Base-by-base conservation (phyloP, 805 yeast species). In the Wickerhamomyces chaumierensis region DNA sequence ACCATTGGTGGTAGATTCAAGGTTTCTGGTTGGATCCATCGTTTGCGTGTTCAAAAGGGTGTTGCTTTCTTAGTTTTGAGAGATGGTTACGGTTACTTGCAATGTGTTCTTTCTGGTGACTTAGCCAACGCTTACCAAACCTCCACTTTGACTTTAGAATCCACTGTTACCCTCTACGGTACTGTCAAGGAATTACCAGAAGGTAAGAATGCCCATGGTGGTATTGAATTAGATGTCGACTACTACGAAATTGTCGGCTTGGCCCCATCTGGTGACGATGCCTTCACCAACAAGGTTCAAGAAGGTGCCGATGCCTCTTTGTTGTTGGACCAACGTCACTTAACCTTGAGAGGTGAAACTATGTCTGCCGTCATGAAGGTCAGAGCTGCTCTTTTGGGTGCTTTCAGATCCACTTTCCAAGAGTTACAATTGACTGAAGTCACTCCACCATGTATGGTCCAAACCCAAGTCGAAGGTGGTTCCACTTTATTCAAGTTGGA, bases 361-460 rank as follows among this genome's bases (percentile, higher is more conserved):
- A 66, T 92, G 48, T 75, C 92, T 42, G 80, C 92, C 15, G 94
- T 92, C 28, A 81, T 92, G 92, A 85, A 83, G 60, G 97, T 92
- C 28, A 81, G 99, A 63, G 92, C 96, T 31, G 66, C 77, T 31
- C 71, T 87, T 40, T 65, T 92, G 52, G 66, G 67, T 38, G 64
- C 92, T 31, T 62, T 92, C 50, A 78, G 99, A 66, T 71, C 76
- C 48, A 81, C 81, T 42, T 90, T 73, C 58, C 67, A 59, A 18
- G 92, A 85, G 55, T 85, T 81, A 65, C 72, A 75, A 27, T 56
- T 88, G 38, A 65, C 76, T 25, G 99, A 92, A 70, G 96, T 94
- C 43, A 92, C 97, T 31, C 96, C 98, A 35, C 99, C 99, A 56
- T 88, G 97, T 66, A 92, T 92, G 97, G 99, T 92, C 40, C 98